These are phyloP conservation scores for Kluyveromyces dobzhanskii DNA, from an alignment of 805 yeast species.

Conservation along the genomic window DNA sequence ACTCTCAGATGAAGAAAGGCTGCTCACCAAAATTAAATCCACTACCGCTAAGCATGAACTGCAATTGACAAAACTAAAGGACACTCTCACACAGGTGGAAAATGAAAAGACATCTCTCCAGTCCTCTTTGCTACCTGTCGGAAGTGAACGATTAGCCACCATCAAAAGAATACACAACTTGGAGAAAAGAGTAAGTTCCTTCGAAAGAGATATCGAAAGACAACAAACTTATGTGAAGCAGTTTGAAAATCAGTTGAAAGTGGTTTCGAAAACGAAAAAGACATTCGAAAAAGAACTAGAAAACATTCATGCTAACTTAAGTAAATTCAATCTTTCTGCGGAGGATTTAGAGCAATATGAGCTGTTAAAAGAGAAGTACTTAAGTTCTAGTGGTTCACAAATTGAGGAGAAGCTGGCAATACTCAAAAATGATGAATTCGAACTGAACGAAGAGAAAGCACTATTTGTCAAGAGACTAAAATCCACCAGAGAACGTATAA, in stretches of 20 bases:
- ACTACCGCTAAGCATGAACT: conserved; percentile 41
- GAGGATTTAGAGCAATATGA: conserved; percentile 54
- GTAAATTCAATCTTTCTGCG: conserved; percentile 34
- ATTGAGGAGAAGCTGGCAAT: conserved; percentile 43
- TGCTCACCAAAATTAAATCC: conserved; percentile 32
- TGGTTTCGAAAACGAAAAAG: conserved; percentile 34
- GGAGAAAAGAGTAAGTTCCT: conserved; percentile 40
- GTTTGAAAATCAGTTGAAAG: conserved; percentile 39
- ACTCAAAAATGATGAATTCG: conserved; percentile 37
- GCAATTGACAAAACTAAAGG: conserved; percentile 34
- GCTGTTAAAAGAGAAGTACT: conserved; percentile 44
- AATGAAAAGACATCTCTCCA: conserved; percentile 35
- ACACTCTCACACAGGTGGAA: conserved; percentile 31
- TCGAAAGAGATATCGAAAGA: conserved; percentile 43
- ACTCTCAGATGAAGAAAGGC: conserved; percentile 31
- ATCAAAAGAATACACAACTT: conserved; percentile 38
- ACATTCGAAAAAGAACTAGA: conserved; percentile 32
- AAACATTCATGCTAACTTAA: conserved; percentile 18
- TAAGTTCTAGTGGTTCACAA: conserved; percentile 49
- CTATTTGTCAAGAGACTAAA: conserved; percentile 31
- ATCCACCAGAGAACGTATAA: conserved; percentile 29
- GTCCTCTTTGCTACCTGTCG: conserved; percentile 51
- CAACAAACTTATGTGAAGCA: conserved; percentile 39
- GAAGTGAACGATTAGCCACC: conserved; percentile 45
- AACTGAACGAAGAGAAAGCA: conserved; percentile 32